Base-by-base conservation (phyloP, 2,329 filamentous ascomycete genomes). In the Aspergillus sp. region DNA sequence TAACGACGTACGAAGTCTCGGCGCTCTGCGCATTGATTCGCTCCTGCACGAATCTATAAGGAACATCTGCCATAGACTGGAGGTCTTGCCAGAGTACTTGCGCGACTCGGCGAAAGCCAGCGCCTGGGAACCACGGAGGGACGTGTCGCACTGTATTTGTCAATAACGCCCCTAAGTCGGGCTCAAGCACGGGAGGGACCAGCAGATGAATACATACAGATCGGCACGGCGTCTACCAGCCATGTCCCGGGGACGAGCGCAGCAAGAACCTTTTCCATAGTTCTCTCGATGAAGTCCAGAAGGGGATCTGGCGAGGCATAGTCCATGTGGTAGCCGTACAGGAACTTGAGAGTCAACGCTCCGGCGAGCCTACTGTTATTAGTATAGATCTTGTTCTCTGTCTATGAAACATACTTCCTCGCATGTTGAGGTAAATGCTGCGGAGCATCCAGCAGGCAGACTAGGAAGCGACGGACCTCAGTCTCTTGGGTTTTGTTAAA, bases 291-390 rank as follows among this genome's bases (percentile, higher is more conserved):
- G 9, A 81, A 57, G 24, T 78, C 69, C 3, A 82, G 73, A 2
- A 82, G 66, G 4, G 77, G 76, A 55, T 83, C 81, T 12, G 56
- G 51, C 2, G 64, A 63, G 11, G 75, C 68, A 1, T 72, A 63
- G 34, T 78, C 75, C 20, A 75, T 68, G 0, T 69, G 79, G 59
- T 83, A 83, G 5, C 79, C 79, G 62, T 80, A 80, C 4, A 70
- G 65, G n/a, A 78, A 73, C 41, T 78, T 76, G n/a, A 80, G 59
- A 24, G 80, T 77, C 12, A 78, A 62, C 0, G 71, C 71, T 0
- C 74, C 77, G 0, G 75, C 72, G 42, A 74, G 67, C n/a, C 73
- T 78, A 22, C 22, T 34, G 2, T 7, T 3, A 8, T 41, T 2
- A 49, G 47, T 5, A 9, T 13, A 1, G 17, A 30, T 19, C 24